phyloP scores from a whole-genome alignment of 495 filamentous ascomycete genomes.

The Neurospora discreta region DNA sequence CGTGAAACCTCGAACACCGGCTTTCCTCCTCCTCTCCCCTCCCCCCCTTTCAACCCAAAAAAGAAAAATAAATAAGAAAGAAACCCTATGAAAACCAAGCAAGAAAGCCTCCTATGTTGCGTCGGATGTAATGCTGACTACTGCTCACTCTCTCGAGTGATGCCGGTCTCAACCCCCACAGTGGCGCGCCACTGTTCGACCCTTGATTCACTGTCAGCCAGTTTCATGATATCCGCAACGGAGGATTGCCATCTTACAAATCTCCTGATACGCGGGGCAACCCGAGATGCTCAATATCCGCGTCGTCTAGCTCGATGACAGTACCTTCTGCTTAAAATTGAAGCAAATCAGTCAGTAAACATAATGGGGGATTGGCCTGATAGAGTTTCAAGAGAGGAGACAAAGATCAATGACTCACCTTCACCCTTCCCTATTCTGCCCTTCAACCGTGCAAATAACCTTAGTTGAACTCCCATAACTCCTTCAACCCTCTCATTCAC shows the following conservation, averaged over 20 bases:
- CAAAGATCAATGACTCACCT: neutral
- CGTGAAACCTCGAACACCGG: neutral
- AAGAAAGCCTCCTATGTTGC: neutral
- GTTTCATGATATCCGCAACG: neutral
- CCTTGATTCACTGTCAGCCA: neutral
- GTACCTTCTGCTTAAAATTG: neutral
- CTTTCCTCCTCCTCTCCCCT: too few relatives aligned
- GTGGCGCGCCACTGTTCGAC: conserved; percentile 9
- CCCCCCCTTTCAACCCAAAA: too few relatives aligned
- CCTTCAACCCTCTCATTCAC: conserved; percentile 1
- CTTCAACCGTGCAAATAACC: neutral
- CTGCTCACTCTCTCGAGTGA: neutral
- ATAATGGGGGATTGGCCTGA: neutral
- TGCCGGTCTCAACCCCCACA: neutral
- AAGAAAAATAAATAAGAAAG: too few relatives aligned
- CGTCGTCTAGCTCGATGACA: neutral
- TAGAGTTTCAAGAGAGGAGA: neutral
- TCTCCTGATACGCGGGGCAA: neutral
- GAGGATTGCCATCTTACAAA: neutral
- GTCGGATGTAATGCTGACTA: neutral
- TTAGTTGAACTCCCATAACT: conserved; percentile 1
- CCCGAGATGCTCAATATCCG: conserved; percentile 1
- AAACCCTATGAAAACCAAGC: too few relatives aligned
- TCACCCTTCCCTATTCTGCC: neutral
- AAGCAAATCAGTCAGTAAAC: neutral